Conservation (phyloP, 2,329 filamentous ascomycete genomes). For the Corynespora cassiicola region DNA sequence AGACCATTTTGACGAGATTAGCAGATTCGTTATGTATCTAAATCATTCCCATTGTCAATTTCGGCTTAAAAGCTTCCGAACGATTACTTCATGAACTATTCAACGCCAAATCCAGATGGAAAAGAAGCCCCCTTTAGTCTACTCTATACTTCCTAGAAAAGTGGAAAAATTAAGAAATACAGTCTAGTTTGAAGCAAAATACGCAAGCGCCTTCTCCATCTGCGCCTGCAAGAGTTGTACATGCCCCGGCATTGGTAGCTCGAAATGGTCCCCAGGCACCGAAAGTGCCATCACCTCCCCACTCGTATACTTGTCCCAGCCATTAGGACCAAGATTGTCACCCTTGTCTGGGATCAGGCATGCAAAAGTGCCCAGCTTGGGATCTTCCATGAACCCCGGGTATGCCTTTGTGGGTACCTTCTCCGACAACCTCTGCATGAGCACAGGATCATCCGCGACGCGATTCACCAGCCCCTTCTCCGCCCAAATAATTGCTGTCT, state of each 20-base stretch:
- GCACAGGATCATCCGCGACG: background rate
- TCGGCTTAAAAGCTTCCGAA: too few species aligned
- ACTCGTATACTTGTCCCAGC: constrained; percentile 1
- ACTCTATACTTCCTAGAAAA: too few species aligned
- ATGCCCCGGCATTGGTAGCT: background rate
- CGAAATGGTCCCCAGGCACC: constrained; percentile 1
- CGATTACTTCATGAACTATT: too few species aligned
- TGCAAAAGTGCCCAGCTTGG: background rate
- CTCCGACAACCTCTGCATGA: constrained; percentile 1
- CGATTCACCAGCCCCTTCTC: background rate
- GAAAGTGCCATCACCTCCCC: background rate
- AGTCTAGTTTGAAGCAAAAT: too few species aligned
- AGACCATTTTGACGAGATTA: too few species aligned
- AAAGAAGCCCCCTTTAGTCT: too few species aligned
- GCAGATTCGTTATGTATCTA: too few species aligned
- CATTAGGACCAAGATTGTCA: background rate
- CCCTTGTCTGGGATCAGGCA: background rate
- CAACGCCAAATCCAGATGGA: too few species aligned
- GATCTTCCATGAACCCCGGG: constrained; percentile 1
- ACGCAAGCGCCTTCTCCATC: constrained; percentile 1
- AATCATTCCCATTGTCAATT: too few species aligned
- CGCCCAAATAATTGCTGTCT: constrained; percentile 2
- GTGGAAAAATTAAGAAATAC: too few species aligned
- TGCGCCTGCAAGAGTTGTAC: background rate
- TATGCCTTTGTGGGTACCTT: background rate